Conservation (phyloP, 495 filamentous ascomycete species). For the Neurospora sp. region DNA sequence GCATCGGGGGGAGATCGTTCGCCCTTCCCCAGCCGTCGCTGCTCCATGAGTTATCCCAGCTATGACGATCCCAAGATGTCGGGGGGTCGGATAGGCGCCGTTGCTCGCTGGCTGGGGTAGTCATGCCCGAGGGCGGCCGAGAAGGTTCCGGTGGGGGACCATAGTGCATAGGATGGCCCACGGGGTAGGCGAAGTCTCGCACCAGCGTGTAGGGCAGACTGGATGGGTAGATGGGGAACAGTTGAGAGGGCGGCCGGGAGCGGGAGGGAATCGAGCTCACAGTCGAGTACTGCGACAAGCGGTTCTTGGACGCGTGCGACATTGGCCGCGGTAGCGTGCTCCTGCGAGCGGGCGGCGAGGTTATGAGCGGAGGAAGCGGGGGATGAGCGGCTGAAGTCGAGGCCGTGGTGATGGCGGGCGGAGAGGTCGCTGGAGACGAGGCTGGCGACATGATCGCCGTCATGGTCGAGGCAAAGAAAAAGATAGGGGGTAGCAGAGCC, state of each 20-base stretch:
- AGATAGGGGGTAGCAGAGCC: background rate
- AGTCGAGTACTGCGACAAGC: constrained; percentile 52
- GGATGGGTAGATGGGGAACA: constrained; percentile 76
- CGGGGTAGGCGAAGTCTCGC: constrained; percentile 89
- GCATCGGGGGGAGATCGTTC: constrained; percentile 69
- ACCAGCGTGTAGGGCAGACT: constrained; percentile 83
- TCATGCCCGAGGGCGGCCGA: constrained; percentile 56
- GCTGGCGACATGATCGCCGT: constrained; percentile 49
- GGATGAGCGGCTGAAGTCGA: constrained; percentile 45
- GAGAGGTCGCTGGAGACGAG: constrained; percentile 41
- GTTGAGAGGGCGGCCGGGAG: constrained; percentile 67
- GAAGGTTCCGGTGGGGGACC: constrained; percentile 74
- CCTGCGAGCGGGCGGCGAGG: constrained; percentile 44
- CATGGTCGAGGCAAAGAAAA: constrained; percentile 23
- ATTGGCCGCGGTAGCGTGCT: constrained; percentile 53
- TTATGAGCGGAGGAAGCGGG: constrained; percentile 53
- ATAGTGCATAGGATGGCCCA: constrained; percentile 80
- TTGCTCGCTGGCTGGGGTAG: constrained; percentile 75
- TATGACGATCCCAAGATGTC: constrained; percentile 47
- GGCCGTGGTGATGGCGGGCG: constrained; percentile 41
- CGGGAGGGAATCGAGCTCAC: constrained; percentile 60
- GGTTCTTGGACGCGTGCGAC: constrained; percentile 60
- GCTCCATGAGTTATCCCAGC: constrained; percentile 41
- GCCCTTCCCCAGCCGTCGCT: constrained; percentile 30
- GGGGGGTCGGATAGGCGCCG: constrained; percentile 76